Percentiles rank a stretch among this genome's conserved stretches.
Evolutionary conservation across 768 basidiomycete genomes (phyloP).

Genomic region (Tremella fuciformis): DNA sequence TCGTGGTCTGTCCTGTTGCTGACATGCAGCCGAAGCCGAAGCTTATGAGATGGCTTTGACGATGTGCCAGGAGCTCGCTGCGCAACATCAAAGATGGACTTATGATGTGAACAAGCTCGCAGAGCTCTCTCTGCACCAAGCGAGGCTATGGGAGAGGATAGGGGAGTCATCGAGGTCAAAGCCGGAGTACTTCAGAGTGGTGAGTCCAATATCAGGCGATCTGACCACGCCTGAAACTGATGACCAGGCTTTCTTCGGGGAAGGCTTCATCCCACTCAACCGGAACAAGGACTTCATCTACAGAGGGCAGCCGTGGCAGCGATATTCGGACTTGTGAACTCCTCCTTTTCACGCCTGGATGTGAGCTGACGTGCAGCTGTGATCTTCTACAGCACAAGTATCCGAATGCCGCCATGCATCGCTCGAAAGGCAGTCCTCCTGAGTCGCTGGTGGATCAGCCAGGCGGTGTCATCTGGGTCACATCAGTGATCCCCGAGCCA

Average conservation of each 20-base stretch:
- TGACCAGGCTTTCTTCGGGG: conserved; percentile 70
- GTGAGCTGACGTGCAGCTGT: conserved; percentile 54
- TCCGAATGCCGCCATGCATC: conserved; percentile 75
- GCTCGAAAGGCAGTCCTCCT: conserved; percentile 69
- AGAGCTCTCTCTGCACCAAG: conserved; percentile 81
- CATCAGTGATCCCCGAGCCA: conserved; percentile 78
- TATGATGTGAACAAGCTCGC: conserved; percentile 86
- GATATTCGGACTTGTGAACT: conserved; percentile 55
- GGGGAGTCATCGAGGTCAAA: conserved; percentile 73
- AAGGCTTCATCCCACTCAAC: conserved; percentile 69
- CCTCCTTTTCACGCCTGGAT: not conserved
- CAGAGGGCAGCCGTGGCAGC: conserved; percentile 93
- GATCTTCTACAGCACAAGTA: conserved; percentile 90
- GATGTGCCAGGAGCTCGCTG: conserved; percentile 85
- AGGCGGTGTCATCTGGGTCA: conserved; percentile 85
- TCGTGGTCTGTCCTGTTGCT: conserved; percentile 8
- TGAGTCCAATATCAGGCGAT: conserved; percentile 13
- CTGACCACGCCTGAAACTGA: conserved; percentile 6
- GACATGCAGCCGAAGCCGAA: conserved; percentile 74
- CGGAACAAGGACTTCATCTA: conserved; percentile 89
- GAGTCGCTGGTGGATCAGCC: conserved; percentile 74
- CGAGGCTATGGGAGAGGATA: conserved; percentile 81
- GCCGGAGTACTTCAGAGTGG: conserved; percentile 88
- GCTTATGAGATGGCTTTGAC: conserved; percentile 96
- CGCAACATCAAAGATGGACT: conserved; percentile 81